Base-by-base conservation (phyloP, 2,329 filamentous ascomycete genomes). In the Dactylellina cionopaga region DNA sequence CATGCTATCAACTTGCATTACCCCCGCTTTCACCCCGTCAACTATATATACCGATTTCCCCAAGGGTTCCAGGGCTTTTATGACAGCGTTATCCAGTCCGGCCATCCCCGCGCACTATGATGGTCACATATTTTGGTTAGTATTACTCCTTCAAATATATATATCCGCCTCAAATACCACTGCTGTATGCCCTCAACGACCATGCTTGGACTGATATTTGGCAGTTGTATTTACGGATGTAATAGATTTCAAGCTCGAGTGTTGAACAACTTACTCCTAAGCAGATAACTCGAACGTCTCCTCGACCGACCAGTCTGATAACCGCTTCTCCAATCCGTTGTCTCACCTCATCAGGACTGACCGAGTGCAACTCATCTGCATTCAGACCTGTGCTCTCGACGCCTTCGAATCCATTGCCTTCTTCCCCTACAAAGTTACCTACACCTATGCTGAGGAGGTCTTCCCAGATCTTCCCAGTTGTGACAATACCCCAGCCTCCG, bases 391-490 rank as follows among this genome's bases (percentile, higher is more conserved):
- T 96, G 0, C 91, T 92, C 78, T 89, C 87, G 0, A 96, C 92
- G 0, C 92, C 92, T 0, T 88, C 90, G 78, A 96, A 96, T 47
- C 75, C 74, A 22, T 59, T 69, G n/a, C 71, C 70, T 11, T 78
- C 80, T 7, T 78, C 75, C 0, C 89, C 90, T 0, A 96, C 80
- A 74, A 91, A 89, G 0, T 81, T 79, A 1, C 81, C 81, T 0
- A 95, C 89, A 0, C 90, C 92, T 0, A 85, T 81, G 0, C 82
- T 83, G 10, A 97, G 82, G 33, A 95, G 88, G 0, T 83, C 80
- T 77, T 94, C 90, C 94, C 93, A 97, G 75, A 90, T 90, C 64
- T 87, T 86, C 0, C 92, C 93, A 0, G 94, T 97, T 3, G 90
- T 94, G 3, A 98, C 89, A 74, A 98, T 95, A 1, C 92, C 94